Percentiles rank a stretch among this genome's conserved stretches.
Conservation (phyloP, 75 land plant species). For the Chamaecyparis obtusa region DNA sequence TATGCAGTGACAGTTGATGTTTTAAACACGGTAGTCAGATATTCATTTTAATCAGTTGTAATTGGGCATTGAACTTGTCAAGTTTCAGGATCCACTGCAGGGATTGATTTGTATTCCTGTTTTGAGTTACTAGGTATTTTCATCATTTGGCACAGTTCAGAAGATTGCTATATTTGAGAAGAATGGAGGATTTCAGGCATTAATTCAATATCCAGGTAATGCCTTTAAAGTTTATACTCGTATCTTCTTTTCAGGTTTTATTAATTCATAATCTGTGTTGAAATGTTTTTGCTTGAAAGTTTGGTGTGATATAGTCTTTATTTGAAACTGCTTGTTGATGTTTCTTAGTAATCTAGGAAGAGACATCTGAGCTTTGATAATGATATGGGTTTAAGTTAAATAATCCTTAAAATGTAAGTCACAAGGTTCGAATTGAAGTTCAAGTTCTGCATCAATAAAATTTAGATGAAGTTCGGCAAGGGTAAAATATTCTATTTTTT, state of each 20-base stretch:
- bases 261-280: neutral
- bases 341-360: neutral
- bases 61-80: neutral
- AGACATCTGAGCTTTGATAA: neutral
- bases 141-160: constrained; percentile 71
- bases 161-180: constrained; percentile 85
- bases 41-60: neutral
- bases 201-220: constrained; percentile 75
- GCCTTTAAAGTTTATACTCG: neutral
- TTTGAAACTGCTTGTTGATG: neutral
- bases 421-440: too few relatives aligned
- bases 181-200: constrained; percentile 70
- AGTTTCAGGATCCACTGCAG: constrained; percentile 1
- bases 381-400: neutral
- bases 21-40: constrained; percentile 54
- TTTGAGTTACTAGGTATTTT: constrained; percentile 53
- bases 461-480: too few relatives aligned
- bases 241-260: neutral
- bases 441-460: too few relatives aligned
- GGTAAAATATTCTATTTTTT: too few relatives aligned
- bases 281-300: neutral
- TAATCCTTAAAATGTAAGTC: too few relatives aligned
- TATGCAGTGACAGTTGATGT: constrained; percentile 76
- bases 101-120: constrained; percentile 1
- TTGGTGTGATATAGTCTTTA: neutral